phyloP scores from a whole-genome alignment of 768 basidiomycete genomes.

The Plicaturopsis crispa region DNA sequence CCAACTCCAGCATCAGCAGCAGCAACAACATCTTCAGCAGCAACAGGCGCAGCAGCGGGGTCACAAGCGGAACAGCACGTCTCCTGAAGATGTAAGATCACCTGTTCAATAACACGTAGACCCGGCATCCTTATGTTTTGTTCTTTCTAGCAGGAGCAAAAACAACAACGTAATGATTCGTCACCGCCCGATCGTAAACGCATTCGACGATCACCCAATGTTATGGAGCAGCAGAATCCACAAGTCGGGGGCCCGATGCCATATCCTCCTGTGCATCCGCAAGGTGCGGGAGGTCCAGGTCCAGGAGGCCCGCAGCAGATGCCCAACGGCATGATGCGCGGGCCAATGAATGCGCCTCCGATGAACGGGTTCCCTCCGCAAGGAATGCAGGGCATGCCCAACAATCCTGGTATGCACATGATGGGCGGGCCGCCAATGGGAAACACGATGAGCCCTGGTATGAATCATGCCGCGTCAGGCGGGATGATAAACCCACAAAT shows the following conservation, averaged over 20 bases:
- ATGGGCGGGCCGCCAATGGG: constrained; percentile 25
- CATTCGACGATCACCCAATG: constrained; percentile 38
- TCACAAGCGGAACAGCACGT: constrained; percentile 52
- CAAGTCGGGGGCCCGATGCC: constrained; percentile 27
- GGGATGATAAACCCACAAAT: constrained; percentile 32
- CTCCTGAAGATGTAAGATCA: constrained; percentile 61
- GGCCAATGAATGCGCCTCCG: constrained; percentile 25
- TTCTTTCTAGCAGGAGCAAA: too few relatives aligned
- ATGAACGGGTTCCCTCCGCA: constrained; percentile 26
- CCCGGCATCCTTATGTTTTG: too few relatives aligned
- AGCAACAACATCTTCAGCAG: constrained; percentile 13
- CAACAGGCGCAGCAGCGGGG: constrained; percentile 17
- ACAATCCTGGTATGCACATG: constrained; percentile 23
- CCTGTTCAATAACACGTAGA: too few relatives aligned
- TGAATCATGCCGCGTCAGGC: constrained; percentile 23
- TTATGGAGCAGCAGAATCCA: constrained; percentile 33
- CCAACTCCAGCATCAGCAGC: constrained; percentile 19
- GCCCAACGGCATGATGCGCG: constrained; percentile 26
- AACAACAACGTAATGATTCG: constrained; percentile 39
- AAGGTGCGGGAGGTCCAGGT: constrained; percentile 22
- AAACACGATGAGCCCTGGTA: constrained; percentile 25
- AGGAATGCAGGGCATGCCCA: constrained; percentile 19
- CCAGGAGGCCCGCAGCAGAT: constrained; percentile 29
- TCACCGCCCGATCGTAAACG: constrained; percentile 56
- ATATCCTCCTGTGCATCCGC: constrained; percentile 21